Percentiles rank a stretch among this genome's conserved stretches.
phyloP scores from a whole-genome alignment of 768 basidiomycete genomes.

The Goffeauzyma gilvescens region DNA sequence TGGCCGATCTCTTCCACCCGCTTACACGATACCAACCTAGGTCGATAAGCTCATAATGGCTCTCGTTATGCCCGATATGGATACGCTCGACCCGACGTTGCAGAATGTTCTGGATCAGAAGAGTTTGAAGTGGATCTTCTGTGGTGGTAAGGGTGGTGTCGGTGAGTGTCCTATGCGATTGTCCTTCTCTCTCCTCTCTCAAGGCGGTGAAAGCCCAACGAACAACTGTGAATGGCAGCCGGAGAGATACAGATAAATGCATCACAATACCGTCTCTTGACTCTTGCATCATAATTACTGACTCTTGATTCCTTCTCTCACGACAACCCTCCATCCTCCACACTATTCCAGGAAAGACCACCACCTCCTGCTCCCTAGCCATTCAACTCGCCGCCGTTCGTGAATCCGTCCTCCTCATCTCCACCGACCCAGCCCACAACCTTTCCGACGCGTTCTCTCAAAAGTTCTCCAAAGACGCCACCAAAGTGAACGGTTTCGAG shows the following conservation, averaged over 20 bases:
- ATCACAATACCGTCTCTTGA: too few relatives aligned
- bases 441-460: conserved; percentile 92
- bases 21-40: too few relatives aligned
- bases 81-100: conserved; percentile 60
- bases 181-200: too few relatives aligned
- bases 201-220: too few relatives aligned
- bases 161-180: conserved; percentile 39
- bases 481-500: conserved; percentile 87
- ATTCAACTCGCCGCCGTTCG: conserved; percentile 77
- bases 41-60: not conserved
- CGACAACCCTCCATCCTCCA: too few relatives aligned
- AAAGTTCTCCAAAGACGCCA: conserved; percentile 98
- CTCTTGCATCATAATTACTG: too few relatives aligned
- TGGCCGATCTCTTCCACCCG: too few relatives aligned
- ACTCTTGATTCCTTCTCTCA: too few relatives aligned
- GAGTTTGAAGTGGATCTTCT: conserved; percentile 92
- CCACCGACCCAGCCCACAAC: conserved; percentile 99
- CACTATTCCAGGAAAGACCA: conserved; percentile 98
- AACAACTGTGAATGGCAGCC: too few relatives aligned
- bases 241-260: too few relatives aligned
- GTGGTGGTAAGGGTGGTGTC: conserved; percentile 97
- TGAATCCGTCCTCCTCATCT: conserved; percentile 92
- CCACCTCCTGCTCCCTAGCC: conserved; percentile 92
- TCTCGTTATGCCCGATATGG: conserved; percentile 31
- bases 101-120: conserved; percentile 89